Conservation (phyloP, 768 basidiomycete species). For the Kwoniella bestiolae region DNA sequence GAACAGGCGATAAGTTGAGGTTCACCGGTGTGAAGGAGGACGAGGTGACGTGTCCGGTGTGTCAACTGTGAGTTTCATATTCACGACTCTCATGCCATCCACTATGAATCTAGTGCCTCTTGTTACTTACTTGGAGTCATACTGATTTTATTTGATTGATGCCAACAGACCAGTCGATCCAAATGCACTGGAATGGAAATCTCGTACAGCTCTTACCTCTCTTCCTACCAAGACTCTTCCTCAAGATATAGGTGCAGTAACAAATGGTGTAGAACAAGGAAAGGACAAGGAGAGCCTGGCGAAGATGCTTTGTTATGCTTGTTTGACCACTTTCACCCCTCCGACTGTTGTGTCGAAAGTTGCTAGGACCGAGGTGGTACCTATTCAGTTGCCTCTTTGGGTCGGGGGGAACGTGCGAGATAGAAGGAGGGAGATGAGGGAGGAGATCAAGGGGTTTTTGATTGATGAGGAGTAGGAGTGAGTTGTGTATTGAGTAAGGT, state of each 20-base stretch:
- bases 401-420: slow-evolving; percentile 26
- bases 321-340: slow-evolving; percentile 50
- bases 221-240: slow-evolving; percentile 20
- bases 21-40: slow-evolving; percentile 38
- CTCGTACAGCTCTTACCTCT: slow-evolving; percentile 49
- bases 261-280: neutral
- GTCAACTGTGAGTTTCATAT: slow-evolving; percentile 43
- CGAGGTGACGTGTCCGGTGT: slow-evolving; percentile 38
- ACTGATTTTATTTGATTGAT: neutral
- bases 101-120: neutral
- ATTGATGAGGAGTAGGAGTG: slow-evolving; percentile 28
- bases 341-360: slow-evolving; percentile 11
- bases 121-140: neutral
- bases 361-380: neutral
- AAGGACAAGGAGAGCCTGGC: slow-evolving; percentile 28
- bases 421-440: slow-evolving; percentile 36
- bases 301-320: slow-evolving; percentile 50
- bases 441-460: slow-evolving; percentile 42
- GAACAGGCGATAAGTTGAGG: slow-evolving; percentile 55
- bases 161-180: slow-evolving; percentile 48
- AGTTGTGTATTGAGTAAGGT: no score
- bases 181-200: slow-evolving; percentile 53
- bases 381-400: slow-evolving; percentile 42
- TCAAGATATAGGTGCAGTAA: neutral
- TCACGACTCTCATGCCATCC: neutral